These are phyloP conservation scores for Isabelozyma pseudorhagii DNA, from an alignment of 805 yeast species.

Conservation along the genomic window DNA sequence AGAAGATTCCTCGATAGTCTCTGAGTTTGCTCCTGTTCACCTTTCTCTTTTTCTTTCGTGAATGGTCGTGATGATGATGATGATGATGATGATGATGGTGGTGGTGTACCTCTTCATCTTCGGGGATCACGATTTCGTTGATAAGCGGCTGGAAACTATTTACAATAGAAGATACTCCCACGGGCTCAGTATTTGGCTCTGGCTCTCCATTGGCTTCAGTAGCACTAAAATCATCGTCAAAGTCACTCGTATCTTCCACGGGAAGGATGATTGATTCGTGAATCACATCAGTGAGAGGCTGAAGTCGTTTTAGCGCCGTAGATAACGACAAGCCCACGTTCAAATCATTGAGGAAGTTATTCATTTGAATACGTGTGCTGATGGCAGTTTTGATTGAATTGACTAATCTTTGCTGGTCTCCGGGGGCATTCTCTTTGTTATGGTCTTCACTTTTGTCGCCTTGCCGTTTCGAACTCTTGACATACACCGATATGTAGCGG, in stretches of 20 bases:
- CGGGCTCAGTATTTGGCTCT: constrained; percentile 39
- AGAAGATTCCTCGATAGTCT: constrained; percentile 15
- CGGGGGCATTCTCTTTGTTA: constrained; percentile 5
- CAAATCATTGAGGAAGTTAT: constrained; percentile 37
- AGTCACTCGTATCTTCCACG: constrained; percentile 40
- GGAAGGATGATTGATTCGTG: constrained; percentile 49
- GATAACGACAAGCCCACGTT: constrained; percentile 46
- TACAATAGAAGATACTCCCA: constrained; percentile 49
- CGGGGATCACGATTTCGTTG: constrained; percentile 52
- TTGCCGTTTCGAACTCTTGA: constrained; percentile 8
- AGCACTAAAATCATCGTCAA: constrained; percentile 19
- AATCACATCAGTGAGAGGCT: constrained; percentile 42
- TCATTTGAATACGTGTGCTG: constrained; percentile 41
- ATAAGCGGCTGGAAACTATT: constrained; percentile 47
- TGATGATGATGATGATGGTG: constrained; percentile 3
- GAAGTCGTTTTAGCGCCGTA: constrained; percentile 52
- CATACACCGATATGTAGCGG: constrained; percentile 24
- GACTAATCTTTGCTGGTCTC: constrained; percentile 16
- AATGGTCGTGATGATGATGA: constrained; percentile 5
- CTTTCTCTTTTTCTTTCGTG: not conserved
- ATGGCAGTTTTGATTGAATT: constrained; percentile 37
- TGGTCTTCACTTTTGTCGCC: constrained; percentile 7
- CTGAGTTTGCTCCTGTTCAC: constrained; percentile 1
- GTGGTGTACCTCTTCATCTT: constrained; percentile 16
- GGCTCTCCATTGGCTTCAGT: constrained; percentile 9